Evolutionary conservation across 106 monocot genomes (phyloP).

Genomic region (Dendrobium huoshanense): DNA sequence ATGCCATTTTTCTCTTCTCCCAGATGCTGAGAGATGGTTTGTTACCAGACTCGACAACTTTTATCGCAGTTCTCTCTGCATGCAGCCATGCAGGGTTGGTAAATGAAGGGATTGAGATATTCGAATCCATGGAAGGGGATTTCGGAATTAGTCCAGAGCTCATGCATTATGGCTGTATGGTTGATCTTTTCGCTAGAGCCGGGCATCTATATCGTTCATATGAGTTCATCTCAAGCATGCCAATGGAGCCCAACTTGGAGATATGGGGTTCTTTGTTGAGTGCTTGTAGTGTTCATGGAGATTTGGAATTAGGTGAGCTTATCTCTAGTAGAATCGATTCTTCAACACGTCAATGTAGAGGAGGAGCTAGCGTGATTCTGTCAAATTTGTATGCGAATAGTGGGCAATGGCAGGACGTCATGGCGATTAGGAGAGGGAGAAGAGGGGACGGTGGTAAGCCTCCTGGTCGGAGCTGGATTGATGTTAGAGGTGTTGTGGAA

Average conservation of each 20-base stretch:
- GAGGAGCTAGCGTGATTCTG: slow-evolving; percentile 54
- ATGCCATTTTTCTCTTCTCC: slow-evolving; percentile 33
- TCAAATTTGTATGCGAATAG: slow-evolving; percentile 64
- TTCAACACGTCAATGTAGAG: slow-evolving; percentile 15
- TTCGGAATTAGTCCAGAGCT: slow-evolving; percentile 24
- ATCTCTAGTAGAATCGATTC: slow-evolving; percentile 32
- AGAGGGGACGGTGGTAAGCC: slow-evolving; percentile 28
- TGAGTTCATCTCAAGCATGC: slow-evolving; percentile 44
- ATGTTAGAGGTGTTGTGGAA: slow-evolving; percentile 31
- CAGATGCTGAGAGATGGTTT: slow-evolving; percentile 23
- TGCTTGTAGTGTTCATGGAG: slow-evolving; percentile 44
- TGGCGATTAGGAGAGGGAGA: slow-evolving; percentile 24
- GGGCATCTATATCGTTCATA: slow-evolving; percentile 39
- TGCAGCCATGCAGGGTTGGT: slow-evolving; percentile 54
- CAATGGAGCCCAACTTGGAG: slow-evolving; percentile 40
- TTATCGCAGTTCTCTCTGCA: slow-evolving; percentile 44
- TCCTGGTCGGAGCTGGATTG: slow-evolving; percentile 48
- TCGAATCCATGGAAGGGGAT: slow-evolving; percentile 30
- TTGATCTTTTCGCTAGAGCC: slow-evolving; percentile 41
- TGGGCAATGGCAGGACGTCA: slow-evolving; percentile 49
- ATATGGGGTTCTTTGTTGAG: slow-evolving; percentile 59
- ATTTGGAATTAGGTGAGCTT: slow-evolving; percentile 37
- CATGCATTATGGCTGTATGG: slow-evolving; percentile 53
- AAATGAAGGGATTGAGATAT: slow-evolving; percentile 27
- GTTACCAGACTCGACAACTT: slow-evolving; percentile 33